These are phyloP conservation scores for Pythium pyrilobum DNA, from an alignment of 352 stramenopile genomes.

Conservation along the genomic window DNA sequence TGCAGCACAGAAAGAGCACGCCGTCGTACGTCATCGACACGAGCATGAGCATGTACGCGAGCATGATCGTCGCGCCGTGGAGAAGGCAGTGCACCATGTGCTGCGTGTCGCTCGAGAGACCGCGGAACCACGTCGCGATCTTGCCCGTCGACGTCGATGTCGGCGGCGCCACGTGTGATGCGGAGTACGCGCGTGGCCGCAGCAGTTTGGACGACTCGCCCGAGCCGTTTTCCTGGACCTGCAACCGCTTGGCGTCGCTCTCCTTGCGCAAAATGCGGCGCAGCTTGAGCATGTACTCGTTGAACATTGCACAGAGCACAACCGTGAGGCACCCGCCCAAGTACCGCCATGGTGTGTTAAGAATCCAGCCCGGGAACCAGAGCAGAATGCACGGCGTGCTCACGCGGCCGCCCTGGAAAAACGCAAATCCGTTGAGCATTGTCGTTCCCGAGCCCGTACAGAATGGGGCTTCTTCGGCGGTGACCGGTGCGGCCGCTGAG, in stretches of 20 bases:
- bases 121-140: constrained; percentile 51
- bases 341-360: constrained; percentile 51
- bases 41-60: constrained; percentile 80
- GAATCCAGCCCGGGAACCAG: constrained; percentile 71
- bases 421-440: constrained; percentile 71
- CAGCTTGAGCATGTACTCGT: constrained; percentile 70
- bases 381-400: constrained; percentile 51
- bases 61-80: constrained; percentile 54
- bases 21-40: constrained; percentile 80
- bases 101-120: constrained; percentile 39
- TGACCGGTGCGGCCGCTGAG: neutral
- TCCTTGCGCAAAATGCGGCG: constrained; percentile 60
- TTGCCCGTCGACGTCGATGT: constrained; percentile 11
- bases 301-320: constrained; percentile 53
- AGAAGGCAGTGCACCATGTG: constrained; percentile 45
- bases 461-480: constrained; percentile 17
- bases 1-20: constrained; percentile 45
- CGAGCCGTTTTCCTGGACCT: neutral
- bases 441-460: constrained; percentile 60
- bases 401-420: constrained; percentile 23
- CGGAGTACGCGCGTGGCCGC: constrained; percentile 30
- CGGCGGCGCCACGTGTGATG: neutral
- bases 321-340: constrained; percentile 46
- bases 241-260: constrained; percentile 42
- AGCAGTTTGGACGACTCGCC: constrained; percentile 39